Evolutionary conservation across 139 green algal genomes (phyloP).

Genomic region (Coelastrella sp.): DNA sequence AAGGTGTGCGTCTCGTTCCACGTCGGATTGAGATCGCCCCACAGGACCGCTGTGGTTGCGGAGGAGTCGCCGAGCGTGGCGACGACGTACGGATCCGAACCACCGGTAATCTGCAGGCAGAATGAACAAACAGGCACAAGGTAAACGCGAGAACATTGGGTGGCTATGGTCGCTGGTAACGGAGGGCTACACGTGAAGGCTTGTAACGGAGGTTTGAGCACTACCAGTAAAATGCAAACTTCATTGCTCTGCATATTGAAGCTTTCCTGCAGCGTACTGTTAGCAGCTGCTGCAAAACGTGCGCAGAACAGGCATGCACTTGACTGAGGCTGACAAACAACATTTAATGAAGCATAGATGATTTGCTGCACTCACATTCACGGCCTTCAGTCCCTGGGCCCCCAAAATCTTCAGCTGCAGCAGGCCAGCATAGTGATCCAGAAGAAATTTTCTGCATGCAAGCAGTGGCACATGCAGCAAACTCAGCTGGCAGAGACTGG

Average conservation of each 20-base stretch:
- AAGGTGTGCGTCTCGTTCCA: slow-evolving; percentile 65
- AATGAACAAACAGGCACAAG: too few relatives aligned
- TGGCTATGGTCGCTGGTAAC: too few relatives aligned
- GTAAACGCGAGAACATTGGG: too few relatives aligned
- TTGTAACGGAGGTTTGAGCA: not conserved
- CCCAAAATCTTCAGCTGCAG: slow-evolving; percentile 57
- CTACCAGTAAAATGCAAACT: too few relatives aligned
- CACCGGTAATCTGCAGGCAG: slow-evolving; percentile 31
- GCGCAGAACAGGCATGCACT: too few relatives aligned
- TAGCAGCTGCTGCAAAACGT: not conserved
- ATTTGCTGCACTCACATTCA: slow-evolving; percentile 56
- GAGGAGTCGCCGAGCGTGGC: slow-evolving; percentile 47
- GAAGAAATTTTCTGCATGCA: slow-evolving; percentile 60
- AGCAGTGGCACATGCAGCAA: not conserved
- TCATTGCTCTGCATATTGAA: too few relatives aligned
- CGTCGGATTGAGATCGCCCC: slow-evolving; percentile 48
- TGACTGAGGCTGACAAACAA: too few relatives aligned
- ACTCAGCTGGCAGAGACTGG: too few relatives aligned
- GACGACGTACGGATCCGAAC: slow-evolving; percentile 67
- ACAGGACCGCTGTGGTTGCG: slow-evolving; percentile 40
- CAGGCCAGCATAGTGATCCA: slow-evolving; percentile 55
- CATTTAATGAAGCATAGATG: not conserved
- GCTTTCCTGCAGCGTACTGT: too few relatives aligned
- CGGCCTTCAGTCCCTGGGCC: slow-evolving; percentile 56
- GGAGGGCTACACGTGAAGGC: too few relatives aligned